Conservation (phyloP, 352 stramenopile genomes). For the Phytophthora fragariaefolia region DNA sequence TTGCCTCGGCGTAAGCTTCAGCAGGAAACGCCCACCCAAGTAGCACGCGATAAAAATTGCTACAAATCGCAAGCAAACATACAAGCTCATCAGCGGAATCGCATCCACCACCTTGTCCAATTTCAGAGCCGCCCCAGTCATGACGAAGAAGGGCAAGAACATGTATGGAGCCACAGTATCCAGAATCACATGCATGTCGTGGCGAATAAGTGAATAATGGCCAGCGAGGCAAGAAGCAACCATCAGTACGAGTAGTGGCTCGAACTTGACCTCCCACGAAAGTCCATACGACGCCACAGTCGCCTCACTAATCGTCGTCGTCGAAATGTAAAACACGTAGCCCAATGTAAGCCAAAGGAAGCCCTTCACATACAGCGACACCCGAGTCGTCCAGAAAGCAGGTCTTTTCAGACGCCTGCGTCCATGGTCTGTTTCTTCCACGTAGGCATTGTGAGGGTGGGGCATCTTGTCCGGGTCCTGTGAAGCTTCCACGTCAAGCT, state of each 20-base stretch:
- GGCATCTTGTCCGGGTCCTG: slow-evolving; percentile 49
- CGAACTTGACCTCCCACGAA: slow-evolving; percentile 76
- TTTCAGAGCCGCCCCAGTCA: slow-evolving; percentile 75
- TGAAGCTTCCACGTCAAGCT: slow-evolving; percentile 35
- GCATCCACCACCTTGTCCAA: slow-evolving; percentile 65
- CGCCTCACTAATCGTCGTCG: slow-evolving; percentile 49
- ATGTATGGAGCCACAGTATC: slow-evolving; percentile 73
- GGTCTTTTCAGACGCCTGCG: slow-evolving; percentile 10
- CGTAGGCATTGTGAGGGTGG: slow-evolving; percentile 64
- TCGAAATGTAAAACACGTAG: slow-evolving; percentile 69
- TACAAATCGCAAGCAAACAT: slow-evolving; percentile 62
- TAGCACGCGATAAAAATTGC: slow-evolving; percentile 74
- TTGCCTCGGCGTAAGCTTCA: slow-evolving; percentile 61
- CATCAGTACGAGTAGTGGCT: slow-evolving; percentile 76
- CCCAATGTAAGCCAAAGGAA: slow-evolving; percentile 71
- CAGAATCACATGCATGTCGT: slow-evolving; percentile 83
- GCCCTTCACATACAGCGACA: slow-evolving; percentile 64
- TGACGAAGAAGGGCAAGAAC: slow-evolving; percentile 82
- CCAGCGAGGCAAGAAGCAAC: slow-evolving; percentile 65
- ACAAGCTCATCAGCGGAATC: slow-evolving; percentile 72
- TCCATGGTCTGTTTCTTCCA: slow-evolving; percentile 38
- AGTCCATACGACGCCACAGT: slow-evolving; percentile 54
- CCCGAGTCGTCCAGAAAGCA: slow-evolving; percentile 31
- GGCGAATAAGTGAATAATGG: slow-evolving; percentile 65
- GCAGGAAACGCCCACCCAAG: slow-evolving; percentile 60